These are phyloP conservation scores for Flaveria trinervia DNA, from an alignment of 129 eudicot genomes.

Conservation along the genomic window DNA sequence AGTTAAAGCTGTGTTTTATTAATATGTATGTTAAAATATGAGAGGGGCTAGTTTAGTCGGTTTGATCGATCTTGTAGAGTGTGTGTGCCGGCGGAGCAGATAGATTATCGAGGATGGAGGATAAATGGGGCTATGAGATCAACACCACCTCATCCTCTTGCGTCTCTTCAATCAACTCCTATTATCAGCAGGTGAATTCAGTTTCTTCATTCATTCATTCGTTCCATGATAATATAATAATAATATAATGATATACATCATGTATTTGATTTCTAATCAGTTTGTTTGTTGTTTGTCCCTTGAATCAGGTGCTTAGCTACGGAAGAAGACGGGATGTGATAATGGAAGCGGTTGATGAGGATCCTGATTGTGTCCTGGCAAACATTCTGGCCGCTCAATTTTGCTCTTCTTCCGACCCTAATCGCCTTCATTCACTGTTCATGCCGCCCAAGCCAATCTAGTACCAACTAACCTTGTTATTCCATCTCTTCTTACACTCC, in stretches of 20 bases:
- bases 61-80: too few species aligned
- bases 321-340: constrained; percentile 76
- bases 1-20: too few species aligned
- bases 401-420: constrained; percentile 40
- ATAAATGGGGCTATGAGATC: constrained; percentile 86
- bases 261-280: not conserved
- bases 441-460: constrained; percentile 61
- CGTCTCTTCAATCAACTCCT: constrained; percentile 70
- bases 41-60: too few species aligned
- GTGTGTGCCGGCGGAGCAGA: too few species aligned
- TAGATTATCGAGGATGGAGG: constrained; percentile 10
- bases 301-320: constrained; percentile 64
- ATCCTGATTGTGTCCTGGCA: constrained; percentile 71
- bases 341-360: constrained; percentile 68
- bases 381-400: constrained; percentile 81
- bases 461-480: constrained; percentile 30
- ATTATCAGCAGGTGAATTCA: constrained; percentile 56
- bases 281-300: too few species aligned
- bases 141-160: constrained; percentile 69
- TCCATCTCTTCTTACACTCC: too few species aligned
- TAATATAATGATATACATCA: too few species aligned
- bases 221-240: too few species aligned
- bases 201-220: not conserved
- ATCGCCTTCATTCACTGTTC: constrained; percentile 44
- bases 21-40: too few species aligned